A percentile compares a stretch with the other conserved stretches of the same genome.
phyloP scores from a whole-genome alignment of 768 basidiomycete genomes.

The Mycena belliarum region DNA sequence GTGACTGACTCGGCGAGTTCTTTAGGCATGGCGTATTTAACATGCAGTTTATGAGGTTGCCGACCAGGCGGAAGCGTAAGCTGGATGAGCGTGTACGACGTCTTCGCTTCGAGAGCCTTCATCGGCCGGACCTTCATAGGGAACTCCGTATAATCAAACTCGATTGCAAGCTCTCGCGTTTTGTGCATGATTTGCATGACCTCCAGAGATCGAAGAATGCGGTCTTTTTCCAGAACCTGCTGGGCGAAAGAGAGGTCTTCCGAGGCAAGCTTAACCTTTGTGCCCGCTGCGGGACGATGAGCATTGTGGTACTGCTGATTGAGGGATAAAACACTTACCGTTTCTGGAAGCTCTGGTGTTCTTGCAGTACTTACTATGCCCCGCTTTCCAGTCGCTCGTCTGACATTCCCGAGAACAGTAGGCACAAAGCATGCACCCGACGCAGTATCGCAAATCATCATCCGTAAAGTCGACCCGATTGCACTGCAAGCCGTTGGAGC shows the following conservation, averaged over 20 bases:
- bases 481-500: neutral
- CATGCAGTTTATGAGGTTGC: neutral
- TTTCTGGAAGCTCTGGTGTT: neutral
- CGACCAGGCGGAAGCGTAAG: neutral
- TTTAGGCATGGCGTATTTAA: neutral
- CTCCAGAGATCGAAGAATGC: neutral
- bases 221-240: neutral
- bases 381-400: neutral
- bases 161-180: neutral
- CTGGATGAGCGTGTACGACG: neutral
- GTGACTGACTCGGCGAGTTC: slow-evolving; percentile 2
- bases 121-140: neutral
- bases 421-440: neutral
- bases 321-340: neutral
- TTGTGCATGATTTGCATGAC: neutral
- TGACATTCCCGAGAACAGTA: slow-evolving; percentile 12
- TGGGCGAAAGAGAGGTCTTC: neutral
- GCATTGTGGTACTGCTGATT: neutral
- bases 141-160: slow-evolving; percentile 10
- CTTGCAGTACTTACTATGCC: neutral
- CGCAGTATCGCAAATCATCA: neutral
- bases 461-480: slow-evolving; percentile 8
- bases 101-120: neutral
- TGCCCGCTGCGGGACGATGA: neutral
- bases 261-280: neutral